Evolutionary conservation across 257 asterid species (phyloP), one percentile per base, ranked within the genome.

Genomic region (Solanum arcanum): DNA sequence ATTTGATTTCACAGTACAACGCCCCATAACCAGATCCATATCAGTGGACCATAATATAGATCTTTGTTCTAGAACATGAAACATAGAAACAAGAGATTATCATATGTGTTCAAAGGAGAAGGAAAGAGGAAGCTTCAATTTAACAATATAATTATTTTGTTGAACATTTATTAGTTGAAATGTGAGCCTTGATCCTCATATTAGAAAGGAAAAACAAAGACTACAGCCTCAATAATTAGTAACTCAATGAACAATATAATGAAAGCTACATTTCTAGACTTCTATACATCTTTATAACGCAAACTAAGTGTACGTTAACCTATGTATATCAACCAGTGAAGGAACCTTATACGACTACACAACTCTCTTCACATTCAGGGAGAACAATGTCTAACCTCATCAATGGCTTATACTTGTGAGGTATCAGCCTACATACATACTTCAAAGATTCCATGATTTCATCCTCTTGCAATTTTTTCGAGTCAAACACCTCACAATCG

Each of bases 301-400:
- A 46, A 25, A 11, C 66, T 5, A 3, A 16, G 16, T 31, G 41
- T 27, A 25, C 39, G 11, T 78, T 9, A 46, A 27, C 1, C 42
- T 47, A 5, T 15, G 84, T 27, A 27, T 7, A 46, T 27, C 84
- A 25, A 16, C 31, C 31, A 29, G 77, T 31, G 4, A 70, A 70
- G 80, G 46, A 80, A 87, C 60, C 44, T 92, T 90, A 96, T 3
- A 95, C 98, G 62, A 95, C 95, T 14, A 93, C 91, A 44, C 59
- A 49, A 14, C 59, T 49, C 20, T 14, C 59, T 42, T 42, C 96
- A 47, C 86, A 88, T 42, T 91, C 91, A 0, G 98, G 98, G 78
- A 97, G 93, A 85, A 97, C 98, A 75, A 97, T 94, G 86, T 97
- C 98, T 33, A 88, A 90, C 89, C 98, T 97, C 98, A 95, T 97